phyloP scores from a whole-genome alignment of 2,329 filamentous ascomycete species.

The Ophiostoma montium region DNA sequence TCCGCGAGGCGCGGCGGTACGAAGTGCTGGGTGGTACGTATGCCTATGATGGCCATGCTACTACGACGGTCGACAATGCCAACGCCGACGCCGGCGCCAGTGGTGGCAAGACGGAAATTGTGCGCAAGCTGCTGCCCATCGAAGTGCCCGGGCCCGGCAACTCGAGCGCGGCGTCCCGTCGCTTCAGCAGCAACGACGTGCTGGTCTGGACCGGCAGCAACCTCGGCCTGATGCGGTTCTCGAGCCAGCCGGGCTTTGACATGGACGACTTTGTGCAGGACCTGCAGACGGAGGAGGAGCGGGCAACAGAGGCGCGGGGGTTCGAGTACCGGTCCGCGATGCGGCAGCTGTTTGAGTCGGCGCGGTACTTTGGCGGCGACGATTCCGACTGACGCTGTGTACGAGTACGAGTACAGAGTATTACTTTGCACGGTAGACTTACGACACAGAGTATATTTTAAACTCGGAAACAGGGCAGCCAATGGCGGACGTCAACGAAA shows the following conservation, averaged over 20 bases:
- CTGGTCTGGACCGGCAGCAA: conserved; percentile 81
- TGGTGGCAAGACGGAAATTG: conserved; percentile 64
- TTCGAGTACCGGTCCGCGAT: conserved; percentile 54
- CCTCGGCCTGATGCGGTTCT: conserved; percentile 58
- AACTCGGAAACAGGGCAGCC: not conserved
- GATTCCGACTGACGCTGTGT: conserved; percentile 1
- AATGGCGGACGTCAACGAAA: not conserved
- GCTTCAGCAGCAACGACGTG: conserved; percentile 48
- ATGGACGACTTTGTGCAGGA: conserved; percentile 37
- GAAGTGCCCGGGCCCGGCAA: conserved; percentile 20
- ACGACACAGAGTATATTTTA: too few species aligned
- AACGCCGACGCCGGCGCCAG: too few species aligned
- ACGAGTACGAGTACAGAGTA: not conserved
- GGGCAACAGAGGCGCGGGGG: conserved; percentile 39
- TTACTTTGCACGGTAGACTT: too few species aligned
- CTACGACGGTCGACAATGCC: too few species aligned
- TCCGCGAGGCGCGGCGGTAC: conserved; percentile 41
- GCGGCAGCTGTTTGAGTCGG: conserved; percentile 61
- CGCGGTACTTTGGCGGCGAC: conserved; percentile 38
- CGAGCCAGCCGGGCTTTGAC: conserved; percentile 33
- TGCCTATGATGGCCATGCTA: not conserved
- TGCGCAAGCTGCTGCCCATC: conserved; percentile 62
- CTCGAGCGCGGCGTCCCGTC: conserved; percentile 11
- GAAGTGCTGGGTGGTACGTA: conserved; percentile 29
- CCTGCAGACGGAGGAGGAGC: conserved; percentile 30